phyloP scores from a whole-genome alignment of 345 rosid genomes.

The Chamaenerion angustifolium region DNA sequence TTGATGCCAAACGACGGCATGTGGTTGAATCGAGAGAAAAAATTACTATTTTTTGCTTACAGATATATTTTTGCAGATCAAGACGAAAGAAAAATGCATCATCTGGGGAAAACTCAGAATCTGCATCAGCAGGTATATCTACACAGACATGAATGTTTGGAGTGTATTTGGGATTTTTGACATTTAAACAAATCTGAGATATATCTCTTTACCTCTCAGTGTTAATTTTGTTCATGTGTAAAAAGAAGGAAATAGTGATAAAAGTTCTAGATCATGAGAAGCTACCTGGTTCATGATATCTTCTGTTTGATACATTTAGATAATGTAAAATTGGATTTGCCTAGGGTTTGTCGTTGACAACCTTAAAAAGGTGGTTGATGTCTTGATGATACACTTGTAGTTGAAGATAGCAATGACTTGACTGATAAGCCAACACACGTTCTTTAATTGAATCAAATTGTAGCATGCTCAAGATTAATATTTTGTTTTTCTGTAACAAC shows the following conservation, averaged over 20 bases:
- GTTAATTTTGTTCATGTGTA: no score
- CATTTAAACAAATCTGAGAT: background rate
- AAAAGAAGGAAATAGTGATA: no score
- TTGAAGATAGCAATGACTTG: background rate
- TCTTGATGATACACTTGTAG: background rate
- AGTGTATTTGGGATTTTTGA: background rate
- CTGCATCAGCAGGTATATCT: conserved; percentile 47
- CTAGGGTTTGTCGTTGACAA: no score
- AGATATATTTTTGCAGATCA: conserved; percentile 38
- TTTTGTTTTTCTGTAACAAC: conserved; percentile 3
- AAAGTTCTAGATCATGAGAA: no score
- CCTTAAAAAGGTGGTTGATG: background rate
- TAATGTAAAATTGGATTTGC: no score
- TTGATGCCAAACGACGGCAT: background rate
- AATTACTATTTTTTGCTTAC: background rate
- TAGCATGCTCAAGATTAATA: background rate
- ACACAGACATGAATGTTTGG: background rate
- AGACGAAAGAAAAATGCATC: conserved; percentile 78
- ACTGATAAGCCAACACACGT: background rate
- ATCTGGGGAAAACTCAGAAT: conserved; percentile 64
- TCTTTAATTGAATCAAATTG: background rate
- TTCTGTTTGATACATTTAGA: no score
- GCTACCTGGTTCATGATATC: no score
- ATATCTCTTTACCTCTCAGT: no score
- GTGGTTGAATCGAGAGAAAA: background rate